Conservation (phyloP, 2,329 filamentous ascomycete genomes). For the Exophiala bonariae region DNA sequence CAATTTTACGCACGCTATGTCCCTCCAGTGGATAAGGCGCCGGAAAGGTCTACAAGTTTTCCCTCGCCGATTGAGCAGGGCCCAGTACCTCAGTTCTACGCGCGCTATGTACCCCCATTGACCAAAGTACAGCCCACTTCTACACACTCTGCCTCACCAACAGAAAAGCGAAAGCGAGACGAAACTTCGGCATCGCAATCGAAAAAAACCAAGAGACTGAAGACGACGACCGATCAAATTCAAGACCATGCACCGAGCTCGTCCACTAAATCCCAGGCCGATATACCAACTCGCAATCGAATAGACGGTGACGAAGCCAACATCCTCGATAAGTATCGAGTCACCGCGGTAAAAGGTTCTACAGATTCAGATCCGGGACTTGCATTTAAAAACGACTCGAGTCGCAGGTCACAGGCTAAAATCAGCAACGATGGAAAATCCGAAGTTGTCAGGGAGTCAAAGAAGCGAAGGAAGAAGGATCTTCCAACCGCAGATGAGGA, state of each 20-base stretch:
- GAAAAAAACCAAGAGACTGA: conserved; percentile 40
- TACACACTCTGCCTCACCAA: neutral
- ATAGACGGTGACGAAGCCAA: conserved; percentile 15
- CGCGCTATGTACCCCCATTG: conserved; percentile 45
- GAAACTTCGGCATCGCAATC: conserved; percentile 24
- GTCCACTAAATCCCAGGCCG: neutral
- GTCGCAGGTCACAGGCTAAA: conserved; percentile 33
- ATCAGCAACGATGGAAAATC: too few relatives aligned
- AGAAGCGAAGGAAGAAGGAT: conserved; percentile 15
- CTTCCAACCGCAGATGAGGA: conserved; percentile 41
- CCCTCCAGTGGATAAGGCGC: conserved; percentile 32
- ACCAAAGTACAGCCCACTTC: neutral
- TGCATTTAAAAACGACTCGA: too few relatives aligned
- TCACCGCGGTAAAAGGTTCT: conserved; percentile 11
- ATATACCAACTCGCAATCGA: neutral
- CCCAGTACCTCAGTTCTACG: conserved; percentile 49
- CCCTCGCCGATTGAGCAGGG: conserved; percentile 24
- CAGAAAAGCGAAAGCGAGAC: conserved; percentile 31
- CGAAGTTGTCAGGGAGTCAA: conserved; percentile 21
- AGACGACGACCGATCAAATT: conserved; percentile 22
- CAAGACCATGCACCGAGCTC: too few relatives aligned
- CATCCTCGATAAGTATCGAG: conserved; percentile 16
- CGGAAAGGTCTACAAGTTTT: neutral
- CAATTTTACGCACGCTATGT: conserved; percentile 50
- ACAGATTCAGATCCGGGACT: too few relatives aligned